Conservation (phyloP, 257 asterid species). For the Salvia miltiorrhiza region DNA sequence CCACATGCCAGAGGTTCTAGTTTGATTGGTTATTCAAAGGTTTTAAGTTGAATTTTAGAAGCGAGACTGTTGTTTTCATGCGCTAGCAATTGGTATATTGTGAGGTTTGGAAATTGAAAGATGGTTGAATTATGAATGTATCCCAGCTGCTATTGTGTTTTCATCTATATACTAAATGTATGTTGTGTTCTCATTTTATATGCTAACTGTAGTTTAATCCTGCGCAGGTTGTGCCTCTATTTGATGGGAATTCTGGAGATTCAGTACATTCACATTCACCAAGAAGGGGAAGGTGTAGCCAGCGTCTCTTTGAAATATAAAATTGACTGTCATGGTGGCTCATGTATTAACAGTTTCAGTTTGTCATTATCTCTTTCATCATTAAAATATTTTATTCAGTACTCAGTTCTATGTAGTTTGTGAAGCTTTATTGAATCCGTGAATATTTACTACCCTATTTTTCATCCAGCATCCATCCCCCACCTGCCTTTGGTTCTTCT, state of each 20-base stretch:
- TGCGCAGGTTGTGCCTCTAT: slow-evolving; percentile 61
- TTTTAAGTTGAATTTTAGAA: background rate
- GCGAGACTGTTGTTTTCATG: slow-evolving; percentile 10
- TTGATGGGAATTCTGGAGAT: slow-evolving; percentile 56
- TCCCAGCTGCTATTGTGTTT: background rate
- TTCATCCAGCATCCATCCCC: slow-evolving; percentile 83
- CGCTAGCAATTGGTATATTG: slow-evolving; percentile 5
- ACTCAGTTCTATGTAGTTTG: slow-evolving; percentile 7
- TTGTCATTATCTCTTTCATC: slow-evolving; percentile 6
- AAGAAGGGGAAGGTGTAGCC: slow-evolving; percentile 46
- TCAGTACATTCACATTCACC: slow-evolving; percentile 52
- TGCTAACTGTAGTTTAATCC: slow-evolving; percentile 17
- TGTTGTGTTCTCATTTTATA: too few species aligned
- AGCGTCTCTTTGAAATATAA: background rate
- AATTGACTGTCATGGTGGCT: background rate
- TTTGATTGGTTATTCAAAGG: background rate
- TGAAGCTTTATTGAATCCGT: slow-evolving; percentile 7
- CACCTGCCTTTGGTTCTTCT: slow-evolving; percentile 98
- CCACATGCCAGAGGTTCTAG: background rate
- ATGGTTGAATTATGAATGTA: background rate
- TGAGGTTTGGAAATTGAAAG: slow-evolving; percentile 16
- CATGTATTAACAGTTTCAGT: slow-evolving; percentile 7
- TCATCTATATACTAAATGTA: too few species aligned
- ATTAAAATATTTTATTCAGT: background rate
- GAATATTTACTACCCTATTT: slow-evolving; percentile 20